phyloP scores from a whole-genome alignment of 768 basidiomycete species.

The Trametes cubensis region DNA sequence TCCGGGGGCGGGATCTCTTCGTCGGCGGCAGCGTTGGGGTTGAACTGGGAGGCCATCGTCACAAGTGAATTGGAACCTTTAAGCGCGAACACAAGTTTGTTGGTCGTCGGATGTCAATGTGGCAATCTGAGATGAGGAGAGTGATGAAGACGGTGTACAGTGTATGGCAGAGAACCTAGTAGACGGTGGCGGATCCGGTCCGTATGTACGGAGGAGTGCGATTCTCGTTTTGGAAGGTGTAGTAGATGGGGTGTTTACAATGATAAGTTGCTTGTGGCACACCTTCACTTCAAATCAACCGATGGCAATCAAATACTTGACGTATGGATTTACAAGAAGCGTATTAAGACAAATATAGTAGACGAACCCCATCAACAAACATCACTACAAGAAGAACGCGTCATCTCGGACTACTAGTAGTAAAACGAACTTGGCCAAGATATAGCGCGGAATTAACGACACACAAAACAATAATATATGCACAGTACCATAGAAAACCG shows the following conservation, averaged over 20 bases:
- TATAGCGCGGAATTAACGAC: no score
- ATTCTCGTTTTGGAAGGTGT: conserved; percentile 3
- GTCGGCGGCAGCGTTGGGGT: conserved; percentile 38
- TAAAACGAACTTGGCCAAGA: no score
- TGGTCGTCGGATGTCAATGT: background rate
- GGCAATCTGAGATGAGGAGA: background rate
- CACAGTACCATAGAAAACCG: no score
- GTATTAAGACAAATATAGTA: no score
- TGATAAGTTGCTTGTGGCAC: background rate
- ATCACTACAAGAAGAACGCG: no score
- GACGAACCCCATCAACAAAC: no score
- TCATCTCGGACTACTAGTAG: no score
- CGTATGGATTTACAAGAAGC: no score
- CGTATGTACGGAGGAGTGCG: background rate
- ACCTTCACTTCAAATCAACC: background rate
- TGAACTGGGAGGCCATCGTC: background rate
- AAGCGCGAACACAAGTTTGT: no score
- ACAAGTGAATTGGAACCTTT: background rate
- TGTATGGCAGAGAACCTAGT: background rate
- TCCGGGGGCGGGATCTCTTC: conserved; percentile 36
- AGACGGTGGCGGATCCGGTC: background rate
- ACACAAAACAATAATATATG: no score
- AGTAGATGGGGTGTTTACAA: background rate
- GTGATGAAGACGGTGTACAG: background rate
- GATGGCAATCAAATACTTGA: no score